Conservation (phyloP, 2,329 filamentous ascomycete species). For the Aspergillus caelatus region DNA sequence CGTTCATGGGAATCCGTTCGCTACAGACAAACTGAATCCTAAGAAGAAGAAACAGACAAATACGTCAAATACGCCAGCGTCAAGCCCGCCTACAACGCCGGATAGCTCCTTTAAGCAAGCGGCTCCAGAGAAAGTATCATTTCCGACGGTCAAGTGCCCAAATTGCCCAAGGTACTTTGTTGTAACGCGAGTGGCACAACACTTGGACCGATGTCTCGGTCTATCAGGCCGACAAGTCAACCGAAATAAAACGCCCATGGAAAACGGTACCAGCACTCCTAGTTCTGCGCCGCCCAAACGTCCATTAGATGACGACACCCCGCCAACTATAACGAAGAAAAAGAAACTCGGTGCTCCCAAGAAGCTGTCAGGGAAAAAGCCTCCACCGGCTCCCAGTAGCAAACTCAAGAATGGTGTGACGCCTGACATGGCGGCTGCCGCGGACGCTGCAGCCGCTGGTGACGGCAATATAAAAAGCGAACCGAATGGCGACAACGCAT, state of each 20-base stretch:
- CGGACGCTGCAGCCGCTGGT: slow-evolving; percentile 25
- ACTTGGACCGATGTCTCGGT: slow-evolving; percentile 64
- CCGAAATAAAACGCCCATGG: slow-evolving; percentile 47
- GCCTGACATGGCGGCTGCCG: slow-evolving; percentile 34
- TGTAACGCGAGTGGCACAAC: slow-evolving; percentile 63
- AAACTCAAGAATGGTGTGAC: slow-evolving; percentile 48
- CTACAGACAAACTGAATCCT: slow-evolving; percentile 49
- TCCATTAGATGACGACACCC: slow-evolving; percentile 46
- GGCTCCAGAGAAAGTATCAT: slow-evolving; percentile 33
- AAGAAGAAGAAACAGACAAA: slow-evolving; percentile 45
- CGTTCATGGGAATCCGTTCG: slow-evolving; percentile 59
- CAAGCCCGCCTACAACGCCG: slow-evolving; percentile 38
- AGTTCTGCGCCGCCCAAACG: slow-evolving; percentile 40
- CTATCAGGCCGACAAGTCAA: slow-evolving; percentile 56
- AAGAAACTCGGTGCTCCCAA: slow-evolving; percentile 49
- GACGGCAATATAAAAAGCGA: slow-evolving; percentile 41
- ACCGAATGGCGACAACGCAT: slow-evolving; percentile 33
- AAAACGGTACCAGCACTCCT: slow-evolving; percentile 46
- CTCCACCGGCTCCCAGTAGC: slow-evolving; percentile 35
- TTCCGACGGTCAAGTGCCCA: slow-evolving; percentile 56
- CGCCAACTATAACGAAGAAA: slow-evolving; percentile 51
- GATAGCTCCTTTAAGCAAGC: slow-evolving; percentile 36
- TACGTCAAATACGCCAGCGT: slow-evolving; percentile 37
- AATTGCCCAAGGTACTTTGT: slow-evolving; percentile 64
- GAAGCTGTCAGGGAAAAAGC: slow-evolving; percentile 41